Conservation (phyloP, 2,329 filamentous ascomycete genomes). For the Cladosporium colombiae region DNA sequence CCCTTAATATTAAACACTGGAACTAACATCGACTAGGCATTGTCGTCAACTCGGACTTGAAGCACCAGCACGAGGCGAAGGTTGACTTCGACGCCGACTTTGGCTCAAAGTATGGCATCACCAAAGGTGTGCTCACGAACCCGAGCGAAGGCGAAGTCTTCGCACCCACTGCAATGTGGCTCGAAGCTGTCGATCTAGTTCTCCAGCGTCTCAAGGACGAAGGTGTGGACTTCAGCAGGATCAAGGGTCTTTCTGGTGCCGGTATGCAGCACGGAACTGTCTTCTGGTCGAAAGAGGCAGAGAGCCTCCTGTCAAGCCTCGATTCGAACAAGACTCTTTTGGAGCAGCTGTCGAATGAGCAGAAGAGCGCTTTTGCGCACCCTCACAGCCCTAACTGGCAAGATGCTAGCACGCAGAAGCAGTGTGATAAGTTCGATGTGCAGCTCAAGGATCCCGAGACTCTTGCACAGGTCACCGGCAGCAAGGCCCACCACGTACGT, state of each 20-base stretch:
- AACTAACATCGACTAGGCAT: constrained; percentile 58
- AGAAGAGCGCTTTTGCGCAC: constrained; percentile 70
- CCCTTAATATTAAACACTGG: background rate
- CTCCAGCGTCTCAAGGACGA: constrained; percentile 69
- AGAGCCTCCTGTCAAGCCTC: constrained; percentile 62
- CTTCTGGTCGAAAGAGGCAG: constrained; percentile 78
- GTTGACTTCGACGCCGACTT: constrained; percentile 96
- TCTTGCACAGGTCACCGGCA: constrained; percentile 80
- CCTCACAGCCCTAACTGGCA: constrained; percentile 96
- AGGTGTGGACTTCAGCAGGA: constrained; percentile 69
- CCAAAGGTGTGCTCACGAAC: constrained; percentile 85
- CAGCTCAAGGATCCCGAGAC: constrained; percentile 65
- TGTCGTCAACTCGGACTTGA: constrained; percentile 79
- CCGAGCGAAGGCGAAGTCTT: constrained; percentile 84
- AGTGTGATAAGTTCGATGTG: constrained; percentile 86
- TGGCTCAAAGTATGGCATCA: constrained; percentile 60
- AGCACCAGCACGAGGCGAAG: constrained; percentile 79
- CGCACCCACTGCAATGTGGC: constrained; percentile 89
- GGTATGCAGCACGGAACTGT: constrained; percentile 98
- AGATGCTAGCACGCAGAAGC: constrained; percentile 87
- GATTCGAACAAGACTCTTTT: constrained; percentile 63
- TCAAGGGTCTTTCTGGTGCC: constrained; percentile 83
- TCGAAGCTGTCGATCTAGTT: constrained; percentile 88
- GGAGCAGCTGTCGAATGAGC: constrained; percentile 63
- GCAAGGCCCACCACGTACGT: constrained; percentile 87